These are phyloP conservation scores for Colletotrichum falcatum DNA, from an alignment of 2,329 filamentous ascomycete genomes.

Conservation along the genomic window DNA sequence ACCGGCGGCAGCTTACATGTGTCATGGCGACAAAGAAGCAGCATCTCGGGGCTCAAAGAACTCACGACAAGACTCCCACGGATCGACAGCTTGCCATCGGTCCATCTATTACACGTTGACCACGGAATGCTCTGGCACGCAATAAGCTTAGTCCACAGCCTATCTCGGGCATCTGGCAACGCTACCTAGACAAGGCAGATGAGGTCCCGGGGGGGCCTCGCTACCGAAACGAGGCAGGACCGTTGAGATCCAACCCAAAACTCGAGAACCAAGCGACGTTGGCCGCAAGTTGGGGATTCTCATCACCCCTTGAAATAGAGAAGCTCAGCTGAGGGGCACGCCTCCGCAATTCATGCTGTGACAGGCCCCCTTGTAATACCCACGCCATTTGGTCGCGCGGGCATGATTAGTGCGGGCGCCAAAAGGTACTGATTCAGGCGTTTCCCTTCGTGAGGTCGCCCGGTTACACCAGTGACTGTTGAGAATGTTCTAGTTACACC, in stretches of 20 bases:
- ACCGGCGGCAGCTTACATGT: too few relatives aligned
- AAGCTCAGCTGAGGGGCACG: not conserved
- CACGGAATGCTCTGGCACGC: constrained; percentile 9
- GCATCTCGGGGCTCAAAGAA: not conserved
- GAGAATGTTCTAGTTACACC: too few relatives aligned
- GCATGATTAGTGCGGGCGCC: not conserved
- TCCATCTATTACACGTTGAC: not conserved
- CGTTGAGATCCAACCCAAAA: not conserved
- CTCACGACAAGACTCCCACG: not conserved
- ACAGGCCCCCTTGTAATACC: not conserved
- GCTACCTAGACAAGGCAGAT: constrained; percentile 13
- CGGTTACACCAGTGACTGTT: too few relatives aligned
- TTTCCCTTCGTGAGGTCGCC: too few relatives aligned
- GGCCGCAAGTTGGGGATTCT: not conserved
- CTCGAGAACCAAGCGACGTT: not conserved
- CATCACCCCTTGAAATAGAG: not conserved
- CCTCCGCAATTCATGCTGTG: not conserved
- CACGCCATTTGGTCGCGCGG: not conserved
- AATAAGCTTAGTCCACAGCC: constrained; percentile 32
- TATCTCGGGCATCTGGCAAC: constrained; percentile 34
- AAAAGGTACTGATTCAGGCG: too few relatives aligned
- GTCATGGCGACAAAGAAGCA: not conserved
- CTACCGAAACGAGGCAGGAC: constrained; percentile 1
- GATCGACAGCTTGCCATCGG: not conserved
- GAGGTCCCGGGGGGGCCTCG: not conserved